Percentiles rank a stretch among this genome's conserved stretches.
Conservation (phyloP, 2,329 filamentous ascomycete genomes). For the Aureobasidium sp. region DNA sequence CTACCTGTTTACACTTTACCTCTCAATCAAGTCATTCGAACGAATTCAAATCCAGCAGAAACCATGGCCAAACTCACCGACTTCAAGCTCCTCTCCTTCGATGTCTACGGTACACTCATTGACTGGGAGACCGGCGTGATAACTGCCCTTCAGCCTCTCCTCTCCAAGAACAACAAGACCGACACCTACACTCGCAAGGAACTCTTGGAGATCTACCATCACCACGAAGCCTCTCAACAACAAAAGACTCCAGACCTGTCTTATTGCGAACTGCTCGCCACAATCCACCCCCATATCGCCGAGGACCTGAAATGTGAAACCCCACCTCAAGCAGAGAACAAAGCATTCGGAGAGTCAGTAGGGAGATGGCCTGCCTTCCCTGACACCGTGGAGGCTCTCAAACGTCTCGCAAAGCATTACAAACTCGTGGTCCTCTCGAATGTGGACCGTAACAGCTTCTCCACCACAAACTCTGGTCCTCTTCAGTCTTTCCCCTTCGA, state of each 20-base stretch:
- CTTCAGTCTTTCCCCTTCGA: constrained; percentile 51
- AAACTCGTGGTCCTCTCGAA: constrained; percentile 55
- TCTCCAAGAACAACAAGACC: constrained; percentile 35
- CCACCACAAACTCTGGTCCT: constrained; percentile 38
- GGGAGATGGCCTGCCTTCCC: constrained; percentile 49
- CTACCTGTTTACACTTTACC: background rate
- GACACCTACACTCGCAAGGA: constrained; percentile 34
- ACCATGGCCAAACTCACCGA: constrained; percentile 4
- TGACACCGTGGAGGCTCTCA: constrained; percentile 48
- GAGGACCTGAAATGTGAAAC: background rate
- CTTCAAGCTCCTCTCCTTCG: constrained; percentile 54
- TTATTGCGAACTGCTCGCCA: background rate
- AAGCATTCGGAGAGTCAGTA: constrained; percentile 42
- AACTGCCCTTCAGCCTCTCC: constrained; percentile 38
- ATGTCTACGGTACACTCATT: constrained; percentile 71
- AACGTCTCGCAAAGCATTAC: constrained; percentile 41
- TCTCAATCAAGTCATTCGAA: background rate
- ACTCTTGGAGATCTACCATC: constrained; percentile 35
- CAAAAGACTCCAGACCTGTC: constrained; percentile 4
- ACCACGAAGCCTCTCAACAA: constrained; percentile 30
- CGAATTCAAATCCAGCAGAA: background rate
- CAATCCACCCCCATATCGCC: background rate
- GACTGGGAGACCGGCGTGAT: constrained; percentile 67
- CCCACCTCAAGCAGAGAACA: constrained; percentile 25
- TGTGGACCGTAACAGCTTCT: constrained; percentile 47